phyloP scores from a whole-genome alignment of 1,284 basidiomycete species.

The Cryptococcus sp. region DNA sequence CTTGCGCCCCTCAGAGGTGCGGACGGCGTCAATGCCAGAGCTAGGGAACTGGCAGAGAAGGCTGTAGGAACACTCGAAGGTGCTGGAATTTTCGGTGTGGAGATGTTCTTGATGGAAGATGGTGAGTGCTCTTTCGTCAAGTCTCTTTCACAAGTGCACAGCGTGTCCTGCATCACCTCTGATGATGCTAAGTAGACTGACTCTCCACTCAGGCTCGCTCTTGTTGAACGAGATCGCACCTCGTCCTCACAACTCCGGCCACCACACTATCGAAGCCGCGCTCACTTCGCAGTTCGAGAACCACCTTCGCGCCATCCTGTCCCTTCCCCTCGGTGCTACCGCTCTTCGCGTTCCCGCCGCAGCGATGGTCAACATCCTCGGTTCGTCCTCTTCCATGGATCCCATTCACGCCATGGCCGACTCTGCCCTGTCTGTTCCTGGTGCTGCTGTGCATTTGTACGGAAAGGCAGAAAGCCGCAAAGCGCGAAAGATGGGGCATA shows the following conservation, averaged over 20 bases:
- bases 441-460: slow-evolving; percentile 85
- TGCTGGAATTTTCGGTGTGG: slow-evolving; percentile 95
- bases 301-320: slow-evolving; percentile 93
- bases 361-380: slow-evolving; percentile 95
- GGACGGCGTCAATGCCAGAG: slow-evolving; percentile 63
- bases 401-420: slow-evolving; percentile 59
- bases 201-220: slow-evolving; percentile 62
- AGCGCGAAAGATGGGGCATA: slow-evolving; percentile 97
- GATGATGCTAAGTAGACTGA: background rate
- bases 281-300: slow-evolving; percentile 97
- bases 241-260: slow-evolving; percentile 98
- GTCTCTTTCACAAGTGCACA: background rate
- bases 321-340: slow-evolving; percentile 86
- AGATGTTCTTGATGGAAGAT: slow-evolving; percentile 91
- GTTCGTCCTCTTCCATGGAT: slow-evolving; percentile 66
- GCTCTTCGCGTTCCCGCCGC: slow-evolving; percentile 81
- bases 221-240: slow-evolving; percentile 98
- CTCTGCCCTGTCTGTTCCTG: slow-evolving; percentile 66
- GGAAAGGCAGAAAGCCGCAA: slow-evolving; percentile 87
- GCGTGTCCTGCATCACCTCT: background rate
- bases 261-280: slow-evolving; percentile 99
- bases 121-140: slow-evolving; percentile 59
- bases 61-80: slow-evolving; percentile 81
- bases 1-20: slow-evolving; percentile 70
- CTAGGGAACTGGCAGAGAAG: slow-evolving; percentile 74